Evolutionary conservation across 768 basidiomycete genomes (phyloP).

Genomic region (Russula foetens): DNA sequence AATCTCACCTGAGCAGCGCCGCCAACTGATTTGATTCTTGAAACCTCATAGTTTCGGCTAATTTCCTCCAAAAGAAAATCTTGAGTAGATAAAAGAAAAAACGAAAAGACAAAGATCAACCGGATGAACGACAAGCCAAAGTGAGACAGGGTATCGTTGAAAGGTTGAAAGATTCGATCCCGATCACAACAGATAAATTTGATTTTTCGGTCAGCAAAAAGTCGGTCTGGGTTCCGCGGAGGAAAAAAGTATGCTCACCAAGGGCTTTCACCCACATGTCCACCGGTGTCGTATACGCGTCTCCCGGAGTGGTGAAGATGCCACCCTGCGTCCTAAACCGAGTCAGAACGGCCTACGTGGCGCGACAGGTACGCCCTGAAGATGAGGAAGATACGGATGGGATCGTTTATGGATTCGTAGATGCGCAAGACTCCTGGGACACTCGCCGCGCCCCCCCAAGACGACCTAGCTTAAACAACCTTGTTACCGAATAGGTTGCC

Average conservation of each 20-base stretch:
- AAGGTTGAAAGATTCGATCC: conserved; percentile 9
- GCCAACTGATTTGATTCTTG: conserved; percentile 65
- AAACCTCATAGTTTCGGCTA: conserved; percentile 57
- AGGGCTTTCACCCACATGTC: conserved; percentile 89
- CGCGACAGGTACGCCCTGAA: neutral
- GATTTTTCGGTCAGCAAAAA: conserved; percentile 43
- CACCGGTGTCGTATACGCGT: conserved; percentile 80
- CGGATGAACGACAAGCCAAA: neutral
- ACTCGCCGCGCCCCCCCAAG: neutral
- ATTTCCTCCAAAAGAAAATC: conserved; percentile 74
- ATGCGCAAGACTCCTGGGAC: conserved; percentile 1
- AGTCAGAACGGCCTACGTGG: neutral
- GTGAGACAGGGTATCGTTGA: neutral
- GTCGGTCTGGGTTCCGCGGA: conserved; percentile 18
- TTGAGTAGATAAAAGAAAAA: conserved; percentile 24
- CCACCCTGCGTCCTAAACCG: conserved; percentile 68
- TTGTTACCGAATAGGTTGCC: neutral
- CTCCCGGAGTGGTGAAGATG: conserved; percentile 78
- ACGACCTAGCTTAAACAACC: neutral
- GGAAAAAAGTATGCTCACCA: conserved; percentile 43
- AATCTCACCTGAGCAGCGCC: conserved; percentile 59
- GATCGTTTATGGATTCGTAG: neutral
- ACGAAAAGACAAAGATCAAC: neutral
- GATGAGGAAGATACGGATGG: neutral
- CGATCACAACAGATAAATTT: conserved; percentile 35